Evolutionary conservation across 345 rosid species (phyloP), one percentile per base, ranked within the genome.

Genomic region (Turritis glabra): DNA sequence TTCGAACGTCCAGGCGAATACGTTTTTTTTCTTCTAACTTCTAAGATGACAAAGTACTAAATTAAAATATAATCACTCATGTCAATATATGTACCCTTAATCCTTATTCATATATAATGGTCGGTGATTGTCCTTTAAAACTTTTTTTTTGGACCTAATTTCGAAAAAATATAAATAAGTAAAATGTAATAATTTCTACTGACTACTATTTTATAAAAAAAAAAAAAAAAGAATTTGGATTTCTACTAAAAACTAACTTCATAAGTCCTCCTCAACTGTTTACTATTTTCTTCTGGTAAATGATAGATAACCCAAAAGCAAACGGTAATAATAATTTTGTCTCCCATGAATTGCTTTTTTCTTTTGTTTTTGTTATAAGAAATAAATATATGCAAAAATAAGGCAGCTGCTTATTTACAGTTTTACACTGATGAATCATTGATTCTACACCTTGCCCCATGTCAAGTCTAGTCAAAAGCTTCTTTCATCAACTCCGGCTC

Each of bases 381-480:
- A 22, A 44, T 29, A 26, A 18, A 15, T 21, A 30, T 6, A 35
- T 32, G 23, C 27, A 15, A 30, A 66, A 35, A 66, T 5, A 35
- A 25, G 18, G 53, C 5, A 51, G 59, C 67, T 66, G 67, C 33
- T 57, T 30, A 59, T 48, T 69, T 35, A 53, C 58, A 26, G 19
- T 53, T 53, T 53, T 53, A 62, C 70, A 61, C 59, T 29, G 21
- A 30, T 67, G 74, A 67, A 70, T 76, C 59, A 70, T 61, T 77
- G 71, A 63, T 64, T 71, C 65, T 54, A 54, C 80, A 63, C 67
- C 71, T 62, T 77, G 80, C 63, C 80, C 66, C 80, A 76, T 77
- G 76, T 70, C 60, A 33, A 70, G 72, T 63, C 76, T 70, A 70
- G 72, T 70, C 76, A 76, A 70, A 77, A 77, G 76, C 76, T 70